These are phyloP conservation scores for Larix kaempferi DNA, from an alignment of 75 land plant species.

Conservation along the genomic window DNA sequence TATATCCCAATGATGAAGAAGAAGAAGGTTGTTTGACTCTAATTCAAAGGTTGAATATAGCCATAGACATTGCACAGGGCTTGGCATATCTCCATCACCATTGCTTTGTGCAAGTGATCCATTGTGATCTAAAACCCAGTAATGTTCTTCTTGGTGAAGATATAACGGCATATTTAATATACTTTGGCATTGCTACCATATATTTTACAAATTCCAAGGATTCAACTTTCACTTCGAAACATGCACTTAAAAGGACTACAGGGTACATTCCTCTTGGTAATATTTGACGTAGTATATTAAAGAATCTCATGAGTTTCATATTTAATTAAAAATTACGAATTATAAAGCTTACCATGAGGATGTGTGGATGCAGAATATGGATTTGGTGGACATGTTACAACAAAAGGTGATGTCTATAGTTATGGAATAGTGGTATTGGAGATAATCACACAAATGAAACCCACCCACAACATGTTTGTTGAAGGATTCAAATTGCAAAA, in stretches of 20 bases:
- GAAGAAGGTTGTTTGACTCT: not conserved
- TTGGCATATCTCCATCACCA: slow-evolving; percentile 16
- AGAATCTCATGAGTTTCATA: not conserved
- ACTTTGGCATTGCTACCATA: slow-evolving; percentile 18
- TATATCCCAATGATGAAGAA: slow-evolving; percentile 5
- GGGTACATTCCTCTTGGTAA: slow-evolving; percentile 2
- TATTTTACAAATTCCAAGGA: not conserved
- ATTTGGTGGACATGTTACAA: not conserved
- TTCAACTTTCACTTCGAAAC: not conserved
- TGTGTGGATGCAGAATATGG: not conserved
- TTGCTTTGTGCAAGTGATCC: slow-evolving; percentile 6
- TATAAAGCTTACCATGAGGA: not conserved
- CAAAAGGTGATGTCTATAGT: not conserved
- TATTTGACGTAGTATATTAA: not conserved
- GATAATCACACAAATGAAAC: not conserved
- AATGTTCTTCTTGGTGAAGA: slow-evolving; percentile 17
- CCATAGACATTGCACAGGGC: slow-evolving; percentile 10
- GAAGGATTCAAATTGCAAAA: not conserved
- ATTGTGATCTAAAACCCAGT: slow-evolving; percentile 18
- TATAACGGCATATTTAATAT: slow-evolving; percentile 9
- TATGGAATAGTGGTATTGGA: slow-evolving; percentile 2
- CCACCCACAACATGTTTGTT: not conserved
- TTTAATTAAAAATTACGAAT: not conserved
- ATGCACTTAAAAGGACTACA: not conserved
- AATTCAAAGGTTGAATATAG: slow-evolving; percentile 4